Conservation (phyloP, 106 monocot genomes). For the Dendrobium catenatum region DNA sequence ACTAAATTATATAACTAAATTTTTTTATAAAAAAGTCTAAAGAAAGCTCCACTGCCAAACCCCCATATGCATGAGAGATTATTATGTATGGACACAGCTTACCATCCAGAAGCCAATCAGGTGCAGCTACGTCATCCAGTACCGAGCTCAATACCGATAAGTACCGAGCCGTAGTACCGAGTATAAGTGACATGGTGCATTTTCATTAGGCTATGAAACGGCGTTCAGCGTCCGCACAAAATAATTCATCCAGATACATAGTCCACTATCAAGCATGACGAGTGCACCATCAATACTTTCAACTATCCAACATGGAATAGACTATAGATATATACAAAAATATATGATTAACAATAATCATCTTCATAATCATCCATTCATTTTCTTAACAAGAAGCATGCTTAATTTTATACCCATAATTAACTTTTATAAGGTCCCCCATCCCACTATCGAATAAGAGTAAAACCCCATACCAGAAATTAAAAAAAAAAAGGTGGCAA, state of each 20-base stretch:
- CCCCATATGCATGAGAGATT: background rate
- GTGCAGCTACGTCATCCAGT: too few species aligned
- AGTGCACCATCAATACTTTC: background rate
- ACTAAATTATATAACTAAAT: background rate
- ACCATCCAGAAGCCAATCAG: too few species aligned
- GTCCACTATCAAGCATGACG: constrained; percentile 9
- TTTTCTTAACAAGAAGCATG: constrained; percentile 18
- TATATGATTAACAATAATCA: constrained; percentile 1
- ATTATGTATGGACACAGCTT: too few species aligned
- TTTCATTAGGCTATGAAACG: too few species aligned
- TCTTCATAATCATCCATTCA: constrained; percentile 33
- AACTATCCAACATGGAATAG: background rate
- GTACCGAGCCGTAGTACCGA: too few species aligned
- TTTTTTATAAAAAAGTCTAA: background rate
- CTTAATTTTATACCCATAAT: constrained; percentile 17
- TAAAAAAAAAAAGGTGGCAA: constrained; percentile 25
- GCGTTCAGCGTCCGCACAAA: too few species aligned
- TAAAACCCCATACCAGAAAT: constrained; percentile 5
- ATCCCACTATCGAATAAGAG: constrained; percentile 39
- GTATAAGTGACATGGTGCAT: too few species aligned
- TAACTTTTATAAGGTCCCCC: constrained; percentile 38
- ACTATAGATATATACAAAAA: too few species aligned
- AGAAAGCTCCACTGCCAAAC: background rate
- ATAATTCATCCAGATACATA: background rate
- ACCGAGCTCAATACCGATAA: too few species aligned